Evolutionary conservation across 1,139 yeast genomes (phyloP).

Genomic region (Sugiyamaella sp.): DNA sequence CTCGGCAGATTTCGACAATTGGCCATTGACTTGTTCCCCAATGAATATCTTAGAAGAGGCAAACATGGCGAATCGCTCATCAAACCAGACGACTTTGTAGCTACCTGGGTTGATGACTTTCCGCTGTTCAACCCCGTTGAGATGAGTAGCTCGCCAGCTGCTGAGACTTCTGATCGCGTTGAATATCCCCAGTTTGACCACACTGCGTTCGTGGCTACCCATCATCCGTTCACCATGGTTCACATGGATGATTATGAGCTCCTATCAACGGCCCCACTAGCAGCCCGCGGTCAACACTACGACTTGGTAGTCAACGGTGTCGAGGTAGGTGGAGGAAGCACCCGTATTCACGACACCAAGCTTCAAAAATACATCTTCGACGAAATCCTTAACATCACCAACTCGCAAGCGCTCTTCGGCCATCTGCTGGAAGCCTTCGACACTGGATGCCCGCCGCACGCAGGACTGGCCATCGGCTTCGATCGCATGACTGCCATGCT

Average conservation of each 20-base stretch:
- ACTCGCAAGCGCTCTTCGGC: conserved; percentile 73
- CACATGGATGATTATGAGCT: conserved; percentile 64
- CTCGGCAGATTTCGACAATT: conserved; percentile 83
- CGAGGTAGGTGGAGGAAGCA: conserved; percentile 96
- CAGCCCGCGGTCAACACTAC: conserved; percentile 88
- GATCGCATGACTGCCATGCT: conserved; percentile 93
- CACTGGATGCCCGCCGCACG: conserved; percentile 98
- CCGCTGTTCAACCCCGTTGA: conserved; percentile 80
- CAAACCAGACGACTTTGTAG: conserved; percentile 55
- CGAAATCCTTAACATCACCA: conserved; percentile 38
- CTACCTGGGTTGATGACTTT: conserved; percentile 85
- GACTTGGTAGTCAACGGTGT: conserved; percentile 93
- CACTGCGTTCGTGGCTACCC: conserved; percentile 65
- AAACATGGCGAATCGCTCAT: conserved; percentile 23
- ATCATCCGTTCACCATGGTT: conserved; percentile 97
- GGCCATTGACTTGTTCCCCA: conserved; percentile 59
- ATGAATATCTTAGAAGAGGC: conserved; percentile 51
- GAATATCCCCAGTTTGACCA: conserved; percentile 65
- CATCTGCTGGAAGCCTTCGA: conserved; percentile 80
- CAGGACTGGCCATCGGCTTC: conserved; percentile 94
- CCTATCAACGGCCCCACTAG: conserved; percentile 57
- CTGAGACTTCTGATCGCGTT: conserved; percentile 32
- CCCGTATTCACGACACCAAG: conserved; percentile 86
- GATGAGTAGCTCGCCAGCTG: conserved; percentile 15
- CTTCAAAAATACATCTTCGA: conserved; percentile 66